Percentiles rank a stretch among this genome's conserved stretches.
These are phyloP conservation scores for Piedraia hortae DNA, from an alignment of 2,329 filamentous ascomycete genomes.

Conservation along the genomic window DNA sequence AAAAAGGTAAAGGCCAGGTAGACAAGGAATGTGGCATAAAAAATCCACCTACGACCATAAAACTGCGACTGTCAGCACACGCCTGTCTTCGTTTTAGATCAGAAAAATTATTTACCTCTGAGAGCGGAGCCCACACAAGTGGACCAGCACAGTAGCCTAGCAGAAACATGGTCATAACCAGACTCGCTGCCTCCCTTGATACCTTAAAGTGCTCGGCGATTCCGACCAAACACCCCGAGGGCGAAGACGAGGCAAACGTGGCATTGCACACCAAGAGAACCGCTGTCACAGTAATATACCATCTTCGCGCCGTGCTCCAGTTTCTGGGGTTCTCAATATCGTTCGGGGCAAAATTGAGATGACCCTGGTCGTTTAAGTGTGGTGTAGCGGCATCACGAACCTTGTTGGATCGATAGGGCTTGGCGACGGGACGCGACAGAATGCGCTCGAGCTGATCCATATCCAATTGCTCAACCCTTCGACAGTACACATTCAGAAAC, in stretches of 20 bases:
- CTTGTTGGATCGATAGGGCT: constrained; percentile 22
- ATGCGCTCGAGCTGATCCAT: constrained; percentile 20
- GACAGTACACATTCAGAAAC: no score
- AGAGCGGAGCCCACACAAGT: constrained; percentile 35
- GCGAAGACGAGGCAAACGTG: constrained; percentile 24
- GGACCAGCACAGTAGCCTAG: constrained; percentile 31
- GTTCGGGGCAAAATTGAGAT: constrained; percentile 22
- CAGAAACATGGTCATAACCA: constrained; percentile 12
- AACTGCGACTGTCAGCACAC: no score
- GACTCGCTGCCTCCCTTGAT: constrained; percentile 16
- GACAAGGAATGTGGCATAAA: constrained; percentile 16
- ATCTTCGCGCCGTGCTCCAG: constrained; percentile 18
- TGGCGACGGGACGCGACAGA: constrained; percentile 24
- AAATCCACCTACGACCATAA: constrained; percentile 27
- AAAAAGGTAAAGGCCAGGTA: constrained; percentile 24
- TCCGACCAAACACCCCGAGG: constrained; percentile 14
- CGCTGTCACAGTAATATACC: constrained; percentile 17
- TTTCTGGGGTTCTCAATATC: constrained; percentile 25
- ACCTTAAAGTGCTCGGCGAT: constrained; percentile 22
- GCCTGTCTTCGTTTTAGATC: no score
- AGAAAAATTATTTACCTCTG: no score
- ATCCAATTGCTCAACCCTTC: no score
- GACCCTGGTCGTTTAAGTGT: constrained; percentile 22
- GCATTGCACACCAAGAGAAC: constrained; percentile 27
- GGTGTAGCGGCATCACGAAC: constrained; percentile 14